Evolutionary conservation across 176 grass and related monocot species (phyloP).

Genomic region (maize (Zea mays)): Zm-B73-REFERENCE-NAM-5.0 NC_050097.1:53757501-53758000

Average conservation of each 20-base stretch:
- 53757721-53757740: constrained; percentile 84
- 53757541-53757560: not conserved
- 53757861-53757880: constrained; percentile 75
- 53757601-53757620: constrained; percentile 5
- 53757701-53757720: constrained; percentile 91
- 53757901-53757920: constrained; percentile 69
- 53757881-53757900: constrained; percentile 94
- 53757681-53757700: constrained; percentile 80
- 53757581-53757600: constrained; percentile 14
- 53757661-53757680: constrained; percentile 59
- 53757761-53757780: constrained; percentile 62
- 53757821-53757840: constrained; percentile 69
- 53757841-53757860: constrained; percentile 64
- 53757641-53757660: constrained; percentile 34
- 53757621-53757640: constrained; percentile 22
- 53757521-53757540: constrained; percentile 7
- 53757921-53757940: constrained; percentile 34
- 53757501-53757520: constrained; percentile 3
- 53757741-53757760: constrained; percentile 77
- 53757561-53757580: constrained; percentile 19
- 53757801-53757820: constrained; percentile 64
- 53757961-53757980: constrained; percentile 12
- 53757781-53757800: constrained; percentile 70
- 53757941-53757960: constrained; percentile 22
- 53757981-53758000: constrained; percentile 62